These are phyloP conservation scores for Colletotrichum zoysiae DNA, from an alignment of 2,329 filamentous ascomycete species.

Conservation along the genomic window DNA sequence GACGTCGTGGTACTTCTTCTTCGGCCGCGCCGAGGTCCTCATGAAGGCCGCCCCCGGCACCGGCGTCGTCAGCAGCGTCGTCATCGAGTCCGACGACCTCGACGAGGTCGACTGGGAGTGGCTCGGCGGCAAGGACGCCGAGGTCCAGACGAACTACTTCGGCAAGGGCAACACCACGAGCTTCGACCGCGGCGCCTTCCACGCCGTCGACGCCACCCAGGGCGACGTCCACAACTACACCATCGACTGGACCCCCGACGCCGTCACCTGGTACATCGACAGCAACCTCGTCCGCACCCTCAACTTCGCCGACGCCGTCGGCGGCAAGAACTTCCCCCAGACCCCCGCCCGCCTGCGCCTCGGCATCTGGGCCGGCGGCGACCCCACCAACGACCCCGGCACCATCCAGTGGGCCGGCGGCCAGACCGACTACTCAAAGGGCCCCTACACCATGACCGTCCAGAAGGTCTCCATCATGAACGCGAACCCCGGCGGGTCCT, in stretches of 20 bases:
- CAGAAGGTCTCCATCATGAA: slow-evolving; percentile 59
- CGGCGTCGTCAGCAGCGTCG: slow-evolving; percentile 82
- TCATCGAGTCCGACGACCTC: slow-evolving; percentile 80
- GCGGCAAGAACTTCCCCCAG: slow-evolving; percentile 68
- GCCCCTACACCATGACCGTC: slow-evolving; percentile 72
- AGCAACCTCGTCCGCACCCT: slow-evolving; percentile 64
- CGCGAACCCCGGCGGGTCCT: slow-evolving; percentile 51
- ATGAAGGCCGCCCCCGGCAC: slow-evolving; percentile 54
- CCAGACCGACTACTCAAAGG: slow-evolving; percentile 50
- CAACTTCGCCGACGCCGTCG: slow-evolving; percentile 59
- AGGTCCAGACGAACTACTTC: slow-evolving; percentile 88
- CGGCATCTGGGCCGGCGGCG: slow-evolving; percentile 58
- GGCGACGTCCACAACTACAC: slow-evolving; percentile 65
- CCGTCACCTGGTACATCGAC: slow-evolving; percentile 68
- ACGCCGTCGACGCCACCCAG: slow-evolving; percentile 58
- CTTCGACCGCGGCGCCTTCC: slow-evolving; percentile 72
- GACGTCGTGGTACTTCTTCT: slow-evolving; percentile 86
- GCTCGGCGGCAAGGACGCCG: slow-evolving; percentile 75
- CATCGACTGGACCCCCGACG: slow-evolving; percentile 66
- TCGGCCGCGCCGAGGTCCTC: slow-evolving; percentile 78
- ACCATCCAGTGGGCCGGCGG: slow-evolving; percentile 69
- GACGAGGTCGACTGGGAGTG: slow-evolving; percentile 91
- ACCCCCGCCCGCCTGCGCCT: slow-evolving; percentile 67
- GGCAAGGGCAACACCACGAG: slow-evolving; percentile 76
- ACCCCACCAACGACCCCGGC: slow-evolving; percentile 52